Conservation (phyloP, 495 filamentous ascomycete species). For the Rhypophila decipiens region DNA sequence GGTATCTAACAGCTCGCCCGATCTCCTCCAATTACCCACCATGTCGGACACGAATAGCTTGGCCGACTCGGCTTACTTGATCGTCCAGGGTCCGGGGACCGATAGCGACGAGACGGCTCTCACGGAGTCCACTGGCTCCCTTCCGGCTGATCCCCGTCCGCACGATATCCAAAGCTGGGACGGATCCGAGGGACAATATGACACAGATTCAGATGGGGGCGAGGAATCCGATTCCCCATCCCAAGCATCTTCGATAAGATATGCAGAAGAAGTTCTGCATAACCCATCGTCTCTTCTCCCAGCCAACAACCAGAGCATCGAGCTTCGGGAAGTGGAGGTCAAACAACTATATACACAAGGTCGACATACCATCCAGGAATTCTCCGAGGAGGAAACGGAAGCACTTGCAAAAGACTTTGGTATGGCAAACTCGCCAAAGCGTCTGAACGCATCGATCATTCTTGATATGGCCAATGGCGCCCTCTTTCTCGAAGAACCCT, state of each 20-base stretch:
- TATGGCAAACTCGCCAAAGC: slow-evolving; percentile 24
- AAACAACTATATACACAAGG: slow-evolving; percentile 49
- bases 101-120: slow-evolving; percentile 40
- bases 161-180: slow-evolving; percentile 51
- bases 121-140: slow-evolving; percentile 48
- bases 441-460: slow-evolving; percentile 53
- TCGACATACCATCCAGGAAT: slow-evolving; percentile 57
- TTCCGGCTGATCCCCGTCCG: slow-evolving; percentile 37
- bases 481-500: slow-evolving; percentile 58
- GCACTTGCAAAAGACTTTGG: slow-evolving; percentile 38
- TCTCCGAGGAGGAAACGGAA: slow-evolving; percentile 46
- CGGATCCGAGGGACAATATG: slow-evolving; percentile 39
- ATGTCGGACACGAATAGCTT: slow-evolving; percentile 40
- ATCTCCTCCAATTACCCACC: slow-evolving; percentile 39
- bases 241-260: slow-evolving; percentile 32
- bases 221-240: slow-evolving; percentile 40
- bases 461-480: slow-evolving; percentile 65
- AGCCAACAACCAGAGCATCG: slow-evolving; percentile 40
- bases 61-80: slow-evolving; percentile 52
- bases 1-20: slow-evolving; percentile 43
- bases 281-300: slow-evolving; percentile 37
- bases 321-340: slow-evolving; percentile 53
- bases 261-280: slow-evolving; percentile 31
- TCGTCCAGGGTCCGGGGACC: slow-evolving; percentile 41
- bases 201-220: slow-evolving; percentile 31